phyloP scores from a whole-genome alignment of 495 filamentous ascomycete genomes.

The Ascobolus immersus region DNA sequence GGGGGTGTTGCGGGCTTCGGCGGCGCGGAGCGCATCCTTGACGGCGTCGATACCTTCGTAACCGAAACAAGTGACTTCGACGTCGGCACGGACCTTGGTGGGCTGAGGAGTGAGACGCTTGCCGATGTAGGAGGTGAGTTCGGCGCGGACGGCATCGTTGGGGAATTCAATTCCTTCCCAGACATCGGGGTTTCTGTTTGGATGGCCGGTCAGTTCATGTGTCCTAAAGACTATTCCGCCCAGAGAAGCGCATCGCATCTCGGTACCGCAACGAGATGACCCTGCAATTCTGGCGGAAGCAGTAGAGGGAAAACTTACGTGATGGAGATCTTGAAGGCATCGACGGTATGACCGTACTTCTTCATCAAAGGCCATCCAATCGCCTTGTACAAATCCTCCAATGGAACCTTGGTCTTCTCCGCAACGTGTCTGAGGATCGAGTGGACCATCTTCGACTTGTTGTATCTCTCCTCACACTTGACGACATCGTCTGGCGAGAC shows the following conservation, averaged over 20 bases:
- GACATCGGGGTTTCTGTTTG: constrained; percentile 61
- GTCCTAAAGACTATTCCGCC: too few relatives aligned
- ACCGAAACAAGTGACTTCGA: constrained; percentile 93
- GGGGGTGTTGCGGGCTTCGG: constrained; percentile 64
- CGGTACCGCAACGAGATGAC: neutral
- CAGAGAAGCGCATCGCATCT: neutral
- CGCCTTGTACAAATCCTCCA: constrained; percentile 73
- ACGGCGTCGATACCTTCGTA: constrained; percentile 98
- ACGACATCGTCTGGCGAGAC: constrained; percentile 92
- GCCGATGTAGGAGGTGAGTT: constrained; percentile 76
- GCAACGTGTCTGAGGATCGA: constrained; percentile 94
- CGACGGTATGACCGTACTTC: constrained; percentile 86
- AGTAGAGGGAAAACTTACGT: constrained; percentile 34
- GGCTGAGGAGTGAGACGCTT: constrained; percentile 91
- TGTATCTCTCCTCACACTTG: constrained; percentile 96
- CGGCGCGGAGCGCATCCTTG: constrained; percentile 63
- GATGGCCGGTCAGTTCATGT: constrained; percentile 9
- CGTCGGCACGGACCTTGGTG: constrained; percentile 90
- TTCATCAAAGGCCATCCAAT: constrained; percentile 96
- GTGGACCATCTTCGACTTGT: constrained; percentile 98
- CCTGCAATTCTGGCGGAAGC: neutral
- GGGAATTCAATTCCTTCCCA: constrained; percentile 84
- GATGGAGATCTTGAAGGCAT: constrained; percentile 96
- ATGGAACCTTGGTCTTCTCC: constrained; percentile 80
- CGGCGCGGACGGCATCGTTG: constrained; percentile 56